Evolutionary conservation across 441 rosid genomes (phyloP).

Genomic region (Pelargonium fulgidum): DNA sequence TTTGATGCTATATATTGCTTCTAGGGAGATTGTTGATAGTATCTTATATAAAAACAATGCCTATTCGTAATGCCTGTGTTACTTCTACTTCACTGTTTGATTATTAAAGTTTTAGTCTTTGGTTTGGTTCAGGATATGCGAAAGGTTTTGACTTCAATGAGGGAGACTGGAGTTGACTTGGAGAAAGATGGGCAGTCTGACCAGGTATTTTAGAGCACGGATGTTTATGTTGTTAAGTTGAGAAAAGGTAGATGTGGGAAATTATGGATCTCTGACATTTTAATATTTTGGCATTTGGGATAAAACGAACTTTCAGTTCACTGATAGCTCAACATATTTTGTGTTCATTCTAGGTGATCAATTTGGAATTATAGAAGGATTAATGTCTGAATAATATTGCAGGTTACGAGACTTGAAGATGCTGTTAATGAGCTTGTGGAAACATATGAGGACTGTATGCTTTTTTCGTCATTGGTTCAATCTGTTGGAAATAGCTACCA

Average conservation of each 20-base stretch:
- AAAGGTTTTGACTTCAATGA: slow-evolving; percentile 48
- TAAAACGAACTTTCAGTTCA: neutral
- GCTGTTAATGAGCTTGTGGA: slow-evolving; percentile 51
- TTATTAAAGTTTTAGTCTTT: slow-evolving; percentile 8
- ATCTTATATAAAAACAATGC: neutral
- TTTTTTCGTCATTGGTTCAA: slow-evolving; percentile 48
- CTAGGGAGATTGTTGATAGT: neutral
- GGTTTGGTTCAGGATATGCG: slow-evolving; percentile 45
- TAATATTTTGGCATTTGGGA: neutral
- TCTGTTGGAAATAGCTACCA: slow-evolving; percentile 52
- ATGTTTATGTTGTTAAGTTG: neutral
- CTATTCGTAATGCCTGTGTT: slow-evolving; percentile 5
- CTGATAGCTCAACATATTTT: neutral
- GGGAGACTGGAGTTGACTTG: slow-evolving; percentile 54
- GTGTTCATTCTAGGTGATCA: neutral
- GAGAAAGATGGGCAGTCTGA: slow-evolving; percentile 56
- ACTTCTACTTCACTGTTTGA: neutral
- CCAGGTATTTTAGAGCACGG: slow-evolving; percentile 33
- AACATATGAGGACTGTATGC: slow-evolving; percentile 43
- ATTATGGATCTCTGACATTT: neutral
- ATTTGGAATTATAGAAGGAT: neutral
- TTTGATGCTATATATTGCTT: neutral
- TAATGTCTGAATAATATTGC: slow-evolving; percentile 16
- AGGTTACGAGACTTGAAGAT: slow-evolving; percentile 75
- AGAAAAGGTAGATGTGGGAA: neutral